Evolutionary conservation across 2,329 filamentous ascomycete species (phyloP).

Genomic region (Ambrosiella beaveri): DNA sequence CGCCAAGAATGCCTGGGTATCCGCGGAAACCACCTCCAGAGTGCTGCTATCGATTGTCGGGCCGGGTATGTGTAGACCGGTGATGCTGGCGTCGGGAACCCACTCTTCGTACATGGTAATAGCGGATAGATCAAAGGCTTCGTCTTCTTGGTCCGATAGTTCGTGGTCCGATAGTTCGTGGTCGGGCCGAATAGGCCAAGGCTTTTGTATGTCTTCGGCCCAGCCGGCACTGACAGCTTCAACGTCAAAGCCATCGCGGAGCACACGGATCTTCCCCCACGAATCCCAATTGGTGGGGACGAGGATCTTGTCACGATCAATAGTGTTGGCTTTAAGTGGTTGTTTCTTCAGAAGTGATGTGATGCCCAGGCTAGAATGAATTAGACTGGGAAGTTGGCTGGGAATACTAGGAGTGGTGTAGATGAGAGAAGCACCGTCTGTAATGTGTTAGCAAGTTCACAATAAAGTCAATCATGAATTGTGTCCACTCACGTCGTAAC

Average conservation of each 20-base stretch:
- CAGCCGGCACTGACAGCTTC: slow-evolving; percentile 73
- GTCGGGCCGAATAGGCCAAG: slow-evolving; percentile 23
- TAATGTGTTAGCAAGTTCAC: slow-evolving; percentile 15
- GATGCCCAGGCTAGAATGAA: slow-evolving; percentile 75
- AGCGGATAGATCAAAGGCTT: slow-evolving; percentile 6
- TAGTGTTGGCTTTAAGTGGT: slow-evolving; percentile 74
- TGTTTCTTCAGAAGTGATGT: slow-evolving; percentile 66
- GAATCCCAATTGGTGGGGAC: slow-evolving; percentile 97
- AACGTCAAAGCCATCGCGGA: slow-evolving; percentile 82
- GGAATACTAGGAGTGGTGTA: slow-evolving; percentile 64
- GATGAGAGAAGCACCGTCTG: slow-evolving; percentile 69
- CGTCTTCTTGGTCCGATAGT: slow-evolving; percentile 11
- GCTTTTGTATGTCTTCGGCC: slow-evolving; percentile 62
- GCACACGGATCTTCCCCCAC: slow-evolving; percentile 88
- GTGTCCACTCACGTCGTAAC: slow-evolving; percentile 50
- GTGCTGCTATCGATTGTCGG: slow-evolving; percentile 17
- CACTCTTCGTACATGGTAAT: slow-evolving; percentile 48
- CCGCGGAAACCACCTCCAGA: slow-evolving; percentile 20
- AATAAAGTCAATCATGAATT: background rate
- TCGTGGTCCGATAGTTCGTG: slow-evolving; percentile 5
- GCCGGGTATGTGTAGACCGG: slow-evolving; percentile 38
- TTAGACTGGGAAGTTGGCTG: slow-evolving; percentile 59
- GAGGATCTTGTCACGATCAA: slow-evolving; percentile 84
- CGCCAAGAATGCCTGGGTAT: slow-evolving; percentile 61
- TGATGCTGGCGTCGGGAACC: slow-evolving; percentile 56